Evolutionary conservation across 139 green algal species (phyloP), one percentile per base, ranked within the genome.

Genomic region (Asterochloris sp.): DNA sequence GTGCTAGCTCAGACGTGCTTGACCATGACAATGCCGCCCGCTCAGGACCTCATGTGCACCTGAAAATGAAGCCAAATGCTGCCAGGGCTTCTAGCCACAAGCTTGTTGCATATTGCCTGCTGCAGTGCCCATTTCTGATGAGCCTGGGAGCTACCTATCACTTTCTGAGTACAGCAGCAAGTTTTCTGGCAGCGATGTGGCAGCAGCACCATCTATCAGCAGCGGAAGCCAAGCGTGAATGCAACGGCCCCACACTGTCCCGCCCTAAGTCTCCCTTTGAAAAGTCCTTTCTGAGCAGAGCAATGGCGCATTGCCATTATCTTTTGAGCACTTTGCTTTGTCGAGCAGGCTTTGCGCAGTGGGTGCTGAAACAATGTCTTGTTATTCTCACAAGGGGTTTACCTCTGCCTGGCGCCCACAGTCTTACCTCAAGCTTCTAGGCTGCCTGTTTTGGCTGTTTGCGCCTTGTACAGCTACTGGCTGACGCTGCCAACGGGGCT

Each of bases 131-230:
- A 80, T 80, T 54, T 61, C 67, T n/a, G 76, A 80, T 69, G 76
- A 80, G 23, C 24, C 76, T 60, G 76, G 76, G 24, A 61, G 68
- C 16, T 80, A 80, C 21, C 60, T 80, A n/a, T 69, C 76, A 24
- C n/a, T 80, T 61, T 80, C 76, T 12, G 60, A 80, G 24, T 80
- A 80, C 76, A 80, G 68, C 24, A 62, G 68, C 76, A 80, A 80
- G 61, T 80, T 80, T 60, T 68, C 76, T 24, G 61, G 24, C 24
- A 47, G 76, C 26, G 54, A 80, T 28, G 76, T 21, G 21, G 66
- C 21, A 26, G 66, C 66, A 71, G 19, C 17, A 24, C 19, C 66
- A 12, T 24, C 66, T 71, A 26, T 24, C 21, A 24, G 17, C 19
- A 71, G 21, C 66, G 17, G 9, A 24, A 26, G 4, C 2, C 66